Conservation (phyloP, 768 basidiomycete species). For the Tulasnella sp. region DNA sequence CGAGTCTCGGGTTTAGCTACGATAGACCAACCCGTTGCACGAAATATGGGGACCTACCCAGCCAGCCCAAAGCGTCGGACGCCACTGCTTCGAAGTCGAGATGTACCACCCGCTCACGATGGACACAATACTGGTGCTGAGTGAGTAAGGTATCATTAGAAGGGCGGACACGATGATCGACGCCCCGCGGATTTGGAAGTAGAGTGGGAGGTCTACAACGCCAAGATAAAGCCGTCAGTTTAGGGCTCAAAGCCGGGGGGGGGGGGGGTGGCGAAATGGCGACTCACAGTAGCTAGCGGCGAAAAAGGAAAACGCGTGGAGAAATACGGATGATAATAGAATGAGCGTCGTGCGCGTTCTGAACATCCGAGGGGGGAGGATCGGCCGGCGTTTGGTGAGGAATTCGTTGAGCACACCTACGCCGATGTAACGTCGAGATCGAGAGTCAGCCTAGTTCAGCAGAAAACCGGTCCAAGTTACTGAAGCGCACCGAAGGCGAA, state of each 20-base stretch:
- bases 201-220: conserved; percentile 50
- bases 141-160: conserved; percentile 60
- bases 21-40: too few species aligned
- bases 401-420: conserved; percentile 39
- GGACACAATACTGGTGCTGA: conserved; percentile 45
- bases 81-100: conserved; percentile 34
- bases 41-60: conserved; percentile 26
- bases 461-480: too few species aligned
- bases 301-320: conserved; percentile 59
- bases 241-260: background rate
- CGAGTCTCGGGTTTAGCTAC: background rate
- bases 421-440: background rate
- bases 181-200: conserved; percentile 66
- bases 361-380: conserved; percentile 66
- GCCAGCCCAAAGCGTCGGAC: conserved; percentile 46
- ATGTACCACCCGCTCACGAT: conserved; percentile 46
- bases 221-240: background rate
- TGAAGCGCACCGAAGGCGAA: conserved; percentile 36
- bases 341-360: conserved; percentile 64
- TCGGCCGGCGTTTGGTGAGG: conserved; percentile 53
- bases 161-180: conserved; percentile 55
- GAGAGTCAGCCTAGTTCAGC: too few species aligned
- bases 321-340: conserved; percentile 43
- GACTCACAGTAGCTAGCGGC: conserved; percentile 27
- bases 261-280: background rate